phyloP scores from a whole-genome alignment of 805 yeast genomes.

The Saturnispora dispora region DNA sequence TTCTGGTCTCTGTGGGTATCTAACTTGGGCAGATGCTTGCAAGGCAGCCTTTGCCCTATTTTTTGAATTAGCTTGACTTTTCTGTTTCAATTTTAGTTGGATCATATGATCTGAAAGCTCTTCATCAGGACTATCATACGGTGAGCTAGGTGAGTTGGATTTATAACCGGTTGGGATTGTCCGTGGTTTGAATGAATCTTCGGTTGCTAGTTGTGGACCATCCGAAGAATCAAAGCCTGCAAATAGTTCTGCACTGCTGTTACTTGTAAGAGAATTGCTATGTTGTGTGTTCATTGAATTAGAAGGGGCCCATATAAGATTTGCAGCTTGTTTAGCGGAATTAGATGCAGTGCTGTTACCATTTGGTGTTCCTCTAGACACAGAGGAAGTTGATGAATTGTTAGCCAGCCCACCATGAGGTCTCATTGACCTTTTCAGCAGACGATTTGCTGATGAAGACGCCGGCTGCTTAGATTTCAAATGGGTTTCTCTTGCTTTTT shows the following conservation, averaged over 20 bases:
- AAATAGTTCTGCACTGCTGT: slow-evolving; percentile 15
- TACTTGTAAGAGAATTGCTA: slow-evolving; percentile 17
- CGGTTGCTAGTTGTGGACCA: neutral
- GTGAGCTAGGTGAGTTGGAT: slow-evolving; percentile 5
- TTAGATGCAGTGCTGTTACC: slow-evolving; percentile 9
- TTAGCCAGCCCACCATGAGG: slow-evolving; percentile 7
- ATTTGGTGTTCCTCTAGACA: neutral
- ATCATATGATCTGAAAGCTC: slow-evolving; percentile 5
- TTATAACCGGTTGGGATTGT: neutral
- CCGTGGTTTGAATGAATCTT: neutral
- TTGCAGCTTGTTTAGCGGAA: slow-evolving; percentile 29
- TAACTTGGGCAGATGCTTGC: slow-evolving; percentile 27
- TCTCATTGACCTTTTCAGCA: slow-evolving; percentile 2
- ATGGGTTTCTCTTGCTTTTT: slow-evolving; percentile 6
- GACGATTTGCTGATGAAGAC: slow-evolving; percentile 2
- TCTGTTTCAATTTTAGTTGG: slow-evolving; percentile 9
- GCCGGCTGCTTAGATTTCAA: slow-evolving; percentile 11
- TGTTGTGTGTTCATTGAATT: slow-evolving; percentile 19
- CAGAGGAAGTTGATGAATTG: slow-evolving; percentile 2
- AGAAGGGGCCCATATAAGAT: slow-evolving; percentile 31
- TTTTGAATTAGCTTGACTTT: slow-evolving; percentile 17
- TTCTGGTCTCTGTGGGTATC: slow-evolving; percentile 16
- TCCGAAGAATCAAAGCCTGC: slow-evolving; percentile 21
- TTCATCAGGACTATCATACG: slow-evolving; percentile 13
- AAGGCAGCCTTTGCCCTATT: slow-evolving; percentile 27